Base-by-base conservation (phyloP, 1,139 yeast species). In the Pichia kudriavzevii region DNA sequence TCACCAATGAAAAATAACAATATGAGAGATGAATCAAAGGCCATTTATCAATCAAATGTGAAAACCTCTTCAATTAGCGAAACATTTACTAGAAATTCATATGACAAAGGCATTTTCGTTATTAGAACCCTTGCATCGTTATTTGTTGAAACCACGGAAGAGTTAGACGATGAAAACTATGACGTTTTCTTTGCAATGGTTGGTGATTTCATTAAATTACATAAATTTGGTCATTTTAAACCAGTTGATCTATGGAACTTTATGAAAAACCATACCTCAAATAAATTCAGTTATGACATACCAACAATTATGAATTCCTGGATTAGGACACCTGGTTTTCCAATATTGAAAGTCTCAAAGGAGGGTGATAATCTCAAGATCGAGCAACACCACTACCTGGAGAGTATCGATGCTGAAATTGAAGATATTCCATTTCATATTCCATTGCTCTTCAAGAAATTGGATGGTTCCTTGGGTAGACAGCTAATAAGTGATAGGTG, bases 81-180 rank as follows among this genome's bases (percentile, higher is more conserved):
- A 26, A 63, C 77, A 2, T 79, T 80, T 53, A 66, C 72, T 38
- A 67, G 67, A 22, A 63, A 66, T 39, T 61, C 76, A 2, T 81
- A 80, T 48, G 75, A 74, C 35, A 79, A 78, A 53, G 91, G 88
- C 15, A 72, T 80, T 34, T 62, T 67, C 14, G 53, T 79, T 15
- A 47, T 80, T 29, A 65, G 80, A 55, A 72, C 74, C 70, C 51
- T 80, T 26, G 71, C 68, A 15, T 60, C 66, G 34, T 45, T 69
- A 26, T 59, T 72, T 41, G 50, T 51, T 20, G 63, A 60, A 4
- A 40, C 50, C 3, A 53, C n/a, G 10, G 13, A 13, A 9, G 31
- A 39, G 16, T 25, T 39, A 30, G 10, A 59, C 31, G 44, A 50
- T 31, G 64, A 63, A 10, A 43, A 52, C 3, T 60, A 60, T 40